Base-by-base conservation (phyloP, 768 basidiomycete genomes). In the Strobilomyces confusus region DNA sequence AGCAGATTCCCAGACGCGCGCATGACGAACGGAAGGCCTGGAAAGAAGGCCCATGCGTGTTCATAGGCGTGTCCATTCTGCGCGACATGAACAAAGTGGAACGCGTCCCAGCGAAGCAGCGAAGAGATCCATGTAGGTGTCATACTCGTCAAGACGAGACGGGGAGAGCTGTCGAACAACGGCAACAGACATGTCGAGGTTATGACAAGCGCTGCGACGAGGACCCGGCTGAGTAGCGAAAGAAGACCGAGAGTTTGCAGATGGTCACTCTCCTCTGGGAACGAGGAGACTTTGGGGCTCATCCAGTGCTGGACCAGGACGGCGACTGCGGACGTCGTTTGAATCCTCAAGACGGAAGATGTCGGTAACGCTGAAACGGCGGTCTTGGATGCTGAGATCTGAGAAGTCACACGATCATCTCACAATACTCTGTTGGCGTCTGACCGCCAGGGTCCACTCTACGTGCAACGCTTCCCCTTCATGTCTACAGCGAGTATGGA, bases 21-120 rank as follows among this genome's bases (percentile, higher is more conserved):
- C 69, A 92, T 77, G 46, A 88, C 45, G 12, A 72, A 62, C 4
- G 89, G 80, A 23, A 81, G 69, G 5, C 80, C 90, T 2, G 91
- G 88, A 56, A 92, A 79, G 69, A 92, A 98, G 0, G 95, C 95
- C 80, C 89, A 89, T 58, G 90, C 77, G 61, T 95, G 80, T 65
- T 98, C 95, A 65, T 82, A 83, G 1, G 57, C 55, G 59, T 86
- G 79, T 9, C 80, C 78, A 12, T 78, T 54, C 25, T 74, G 62
- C 0, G 92, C 89, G 49, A 92, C 81, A 60, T 80, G 77, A 7
- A 74, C 60, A 67, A 93, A 98, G 69, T 97, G 87, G 58, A 98
- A 79, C 3, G 77, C 76, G 64, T 98, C 95, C 97, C 95, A 99
- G 59, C 93, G 82, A 11, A 93, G 73, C 3, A 83, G 65, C 7